Conservation (phyloP, 2,329 filamentous ascomycete genomes). For the Celoporthe dispersa region DNA sequence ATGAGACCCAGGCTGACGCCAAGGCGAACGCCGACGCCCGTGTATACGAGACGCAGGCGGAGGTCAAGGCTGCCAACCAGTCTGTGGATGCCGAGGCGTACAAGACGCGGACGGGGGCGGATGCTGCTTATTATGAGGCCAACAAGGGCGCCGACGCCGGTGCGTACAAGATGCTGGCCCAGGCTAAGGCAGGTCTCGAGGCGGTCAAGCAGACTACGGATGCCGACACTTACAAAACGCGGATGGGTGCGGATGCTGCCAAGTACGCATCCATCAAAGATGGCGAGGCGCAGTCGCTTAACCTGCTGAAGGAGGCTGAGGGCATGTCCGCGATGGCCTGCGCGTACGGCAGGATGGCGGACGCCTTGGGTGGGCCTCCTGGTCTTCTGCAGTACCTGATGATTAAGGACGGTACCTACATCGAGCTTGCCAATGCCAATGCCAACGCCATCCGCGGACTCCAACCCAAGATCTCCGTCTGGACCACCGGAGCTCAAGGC, state of each 20-base stretch:
- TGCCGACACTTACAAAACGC: constrained; percentile 51
- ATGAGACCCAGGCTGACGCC: constrained; percentile 67
- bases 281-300: constrained; percentile 56
- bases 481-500: constrained; percentile 73
- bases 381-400: constrained; percentile 85
- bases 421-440: constrained; percentile 78
- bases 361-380: constrained; percentile 76
- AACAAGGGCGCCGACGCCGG: not conserved
- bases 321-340: constrained; percentile 78
- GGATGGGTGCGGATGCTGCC: constrained; percentile 48
- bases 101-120: constrained; percentile 52
- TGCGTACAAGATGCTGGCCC: not conserved
- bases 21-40: constrained; percentile 56
- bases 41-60: constrained; percentile 53
- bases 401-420: constrained; percentile 81
- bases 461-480: constrained; percentile 87
- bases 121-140: constrained; percentile 35
- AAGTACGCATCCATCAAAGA: constrained; percentile 47
- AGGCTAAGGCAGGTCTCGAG: constrained; percentile 56
- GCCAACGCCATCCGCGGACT: constrained; percentile 75
- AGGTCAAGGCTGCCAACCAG: constrained; percentile 58
- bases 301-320: constrained; percentile 74
- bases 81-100: constrained; percentile 52
- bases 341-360: constrained; percentile 74
- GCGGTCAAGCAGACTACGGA: constrained; percentile 54